Conservation (phyloP, 352 stramenopile species). For the Phytophthora rubi region DNA sequence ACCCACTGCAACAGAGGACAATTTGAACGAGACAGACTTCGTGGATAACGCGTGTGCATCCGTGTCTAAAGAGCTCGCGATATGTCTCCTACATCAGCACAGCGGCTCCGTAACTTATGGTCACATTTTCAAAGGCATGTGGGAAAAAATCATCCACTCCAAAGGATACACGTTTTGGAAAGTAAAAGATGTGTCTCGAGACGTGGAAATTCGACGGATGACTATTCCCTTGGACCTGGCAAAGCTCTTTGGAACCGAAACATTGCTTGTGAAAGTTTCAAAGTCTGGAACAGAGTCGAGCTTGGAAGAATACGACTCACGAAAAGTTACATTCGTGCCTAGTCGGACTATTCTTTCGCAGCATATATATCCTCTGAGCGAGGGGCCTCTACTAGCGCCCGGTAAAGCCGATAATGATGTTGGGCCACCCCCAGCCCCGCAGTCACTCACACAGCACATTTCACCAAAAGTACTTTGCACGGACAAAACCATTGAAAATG, state of each 20-base stretch:
- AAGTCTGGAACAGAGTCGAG: conserved; percentile 17
- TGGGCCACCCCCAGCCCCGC: conserved; percentile 15
- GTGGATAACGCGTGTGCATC: conserved; percentile 22
- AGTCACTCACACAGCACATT: conserved; percentile 11
- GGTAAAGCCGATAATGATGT: conserved; percentile 3
- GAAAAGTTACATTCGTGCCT: conserved; percentile 44
- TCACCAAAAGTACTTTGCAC: conserved; percentile 4
- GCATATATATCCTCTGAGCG: conserved; percentile 52
- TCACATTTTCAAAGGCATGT: conserved; percentile 46
- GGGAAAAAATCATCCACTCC: conserved; percentile 40
- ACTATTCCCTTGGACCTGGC: conserved; percentile 49
- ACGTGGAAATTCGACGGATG: conserved; percentile 42
- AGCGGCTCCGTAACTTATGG: conserved; percentile 36
- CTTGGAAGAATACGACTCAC: conserved; percentile 31
- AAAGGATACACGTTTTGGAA: conserved; percentile 41
- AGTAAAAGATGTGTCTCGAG: conserved; percentile 34
- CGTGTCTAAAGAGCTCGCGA: conserved; percentile 46
- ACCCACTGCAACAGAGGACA: neutral
- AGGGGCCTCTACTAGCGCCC: conserved; percentile 1
- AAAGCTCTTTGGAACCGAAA: conserved; percentile 54
- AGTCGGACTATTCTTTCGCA: conserved; percentile 65
- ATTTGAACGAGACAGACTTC: conserved; percentile 23
- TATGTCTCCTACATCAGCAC: conserved; percentile 30
- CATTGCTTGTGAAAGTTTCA: conserved; percentile 44
- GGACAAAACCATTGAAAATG: conserved; percentile 37